These are phyloP conservation scores for Kockovaella imperatae DNA, from an alignment of 768 basidiomycete genomes.

Conservation along the genomic window DNA sequence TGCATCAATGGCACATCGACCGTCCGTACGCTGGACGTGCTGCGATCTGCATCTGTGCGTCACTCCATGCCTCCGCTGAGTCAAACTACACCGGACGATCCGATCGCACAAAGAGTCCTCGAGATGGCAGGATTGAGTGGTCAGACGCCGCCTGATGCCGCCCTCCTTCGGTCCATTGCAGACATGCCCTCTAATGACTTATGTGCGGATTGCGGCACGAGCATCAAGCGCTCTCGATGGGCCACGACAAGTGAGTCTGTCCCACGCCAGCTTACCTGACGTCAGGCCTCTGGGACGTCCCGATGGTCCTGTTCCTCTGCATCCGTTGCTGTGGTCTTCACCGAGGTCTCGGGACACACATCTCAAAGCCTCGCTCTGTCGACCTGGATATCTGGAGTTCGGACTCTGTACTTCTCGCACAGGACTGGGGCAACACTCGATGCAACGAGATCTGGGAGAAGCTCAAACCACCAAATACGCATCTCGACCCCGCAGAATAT, in stretches of 20 bases:
- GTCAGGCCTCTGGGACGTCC: constrained; percentile 28
- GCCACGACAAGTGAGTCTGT: constrained; percentile 36
- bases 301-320: constrained; percentile 43
- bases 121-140: constrained; percentile 75
- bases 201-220: constrained; percentile 43
- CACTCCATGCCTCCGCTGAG: constrained; percentile 14
- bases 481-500: constrained; percentile 21
- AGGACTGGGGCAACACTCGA: constrained; percentile 38
- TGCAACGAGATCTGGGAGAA: constrained; percentile 40
- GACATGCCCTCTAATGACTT: constrained; percentile 24
- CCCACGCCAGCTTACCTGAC: not conserved
- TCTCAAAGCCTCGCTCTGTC: constrained; percentile 42
- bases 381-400: constrained; percentile 42
- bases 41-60: constrained; percentile 28
- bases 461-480: constrained; percentile 9
- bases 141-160: constrained; percentile 21
- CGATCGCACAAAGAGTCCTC: constrained; percentile 61
- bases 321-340: constrained; percentile 43
- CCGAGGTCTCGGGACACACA: constrained; percentile 41
- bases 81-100: constrained; percentile 8
- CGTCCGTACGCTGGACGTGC: constrained; percentile 34
- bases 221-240: constrained; percentile 39
- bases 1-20: constrained; percentile 42
- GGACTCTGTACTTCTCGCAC: constrained; percentile 32
- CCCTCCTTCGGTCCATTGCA: constrained; percentile 30